Percentiles rank a stretch among this genome's conserved stretches.
These are phyloP conservation scores for Colletotrichum camelliae DNA, from an alignment of 2,329 filamentous ascomycete genomes.

Conservation along the genomic window DNA sequence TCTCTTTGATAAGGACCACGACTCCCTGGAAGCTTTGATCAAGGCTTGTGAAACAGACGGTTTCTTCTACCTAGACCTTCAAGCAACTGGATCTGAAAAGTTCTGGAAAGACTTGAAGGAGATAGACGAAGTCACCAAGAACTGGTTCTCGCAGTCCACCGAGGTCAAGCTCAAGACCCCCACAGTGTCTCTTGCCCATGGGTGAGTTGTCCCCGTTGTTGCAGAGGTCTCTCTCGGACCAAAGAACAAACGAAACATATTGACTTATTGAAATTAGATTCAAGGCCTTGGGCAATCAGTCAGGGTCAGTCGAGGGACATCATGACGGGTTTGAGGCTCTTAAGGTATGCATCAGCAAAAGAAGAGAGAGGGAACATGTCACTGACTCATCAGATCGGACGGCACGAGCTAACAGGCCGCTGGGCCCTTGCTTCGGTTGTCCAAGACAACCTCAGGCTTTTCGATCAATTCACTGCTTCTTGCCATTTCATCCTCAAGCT, in stretches of 20 bases:
- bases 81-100: not conserved
- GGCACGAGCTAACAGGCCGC: not conserved
- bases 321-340: not conserved
- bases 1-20: not conserved
- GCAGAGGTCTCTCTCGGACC: not conserved
- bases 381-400: not conserved
- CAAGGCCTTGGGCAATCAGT: not conserved
- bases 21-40: not conserved
- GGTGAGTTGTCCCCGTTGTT: not conserved
- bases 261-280: not conserved
- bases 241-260: not conserved
- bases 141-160: not conserved
- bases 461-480: not conserved
- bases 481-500: not conserved
- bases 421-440: not conserved
- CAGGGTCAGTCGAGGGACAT: not conserved
- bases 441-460: not conserved
- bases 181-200: not conserved
- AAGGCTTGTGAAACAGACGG: not conserved
- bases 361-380: not conserved
- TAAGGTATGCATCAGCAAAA: not conserved
- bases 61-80: not conserved
- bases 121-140: not conserved
- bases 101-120: not conserved
- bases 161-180: not conserved